Evolutionary conservation across 2,329 filamentous ascomycete species (phyloP).

Genomic region (Pestalotiopsis sp.): DNA sequence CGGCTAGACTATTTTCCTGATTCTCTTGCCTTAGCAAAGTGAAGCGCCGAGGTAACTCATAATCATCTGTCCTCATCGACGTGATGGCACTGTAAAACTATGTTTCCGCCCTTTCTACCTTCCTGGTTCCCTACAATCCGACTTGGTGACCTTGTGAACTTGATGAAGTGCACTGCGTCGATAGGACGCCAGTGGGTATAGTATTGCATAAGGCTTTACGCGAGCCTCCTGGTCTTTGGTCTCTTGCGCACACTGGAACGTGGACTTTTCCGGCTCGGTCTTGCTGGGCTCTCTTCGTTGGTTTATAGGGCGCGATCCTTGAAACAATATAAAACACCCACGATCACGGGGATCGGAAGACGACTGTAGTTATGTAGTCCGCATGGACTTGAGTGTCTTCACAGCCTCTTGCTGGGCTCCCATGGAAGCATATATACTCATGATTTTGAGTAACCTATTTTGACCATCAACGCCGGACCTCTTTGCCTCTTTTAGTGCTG

Average conservation of each 20-base stretch:
- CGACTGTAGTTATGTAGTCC: constrained; percentile 8
- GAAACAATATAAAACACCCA: neutral
- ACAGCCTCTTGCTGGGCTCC: constrained; percentile 57
- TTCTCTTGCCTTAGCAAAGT: neutral
- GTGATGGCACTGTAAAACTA: neutral
- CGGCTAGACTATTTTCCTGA: too few relatives aligned
- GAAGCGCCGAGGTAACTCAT: neutral
- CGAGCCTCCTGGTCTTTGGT: too few relatives aligned
- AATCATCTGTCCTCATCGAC: neutral
- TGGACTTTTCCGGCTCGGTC: too few relatives aligned
- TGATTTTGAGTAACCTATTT: constrained; percentile 50
- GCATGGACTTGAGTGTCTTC: constrained; percentile 47
- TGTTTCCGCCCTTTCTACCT: neutral
- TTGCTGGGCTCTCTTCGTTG: too few relatives aligned
- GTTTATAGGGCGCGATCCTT: neutral
- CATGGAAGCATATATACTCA: constrained; percentile 56
- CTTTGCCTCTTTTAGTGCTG: constrained; percentile 47
- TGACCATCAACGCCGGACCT: constrained; percentile 47
- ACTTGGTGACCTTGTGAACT: too few relatives aligned
- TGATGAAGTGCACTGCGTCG: neutral
- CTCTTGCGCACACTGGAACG: too few relatives aligned
- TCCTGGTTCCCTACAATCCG: neutral
- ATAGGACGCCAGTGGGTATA: too few relatives aligned
- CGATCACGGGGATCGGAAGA: neutral
- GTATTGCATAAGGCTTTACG: too few relatives aligned